Evolutionary conservation across 257 asterid genomes (phyloP).

Genomic region (Ligustrum vulgare): DNA sequence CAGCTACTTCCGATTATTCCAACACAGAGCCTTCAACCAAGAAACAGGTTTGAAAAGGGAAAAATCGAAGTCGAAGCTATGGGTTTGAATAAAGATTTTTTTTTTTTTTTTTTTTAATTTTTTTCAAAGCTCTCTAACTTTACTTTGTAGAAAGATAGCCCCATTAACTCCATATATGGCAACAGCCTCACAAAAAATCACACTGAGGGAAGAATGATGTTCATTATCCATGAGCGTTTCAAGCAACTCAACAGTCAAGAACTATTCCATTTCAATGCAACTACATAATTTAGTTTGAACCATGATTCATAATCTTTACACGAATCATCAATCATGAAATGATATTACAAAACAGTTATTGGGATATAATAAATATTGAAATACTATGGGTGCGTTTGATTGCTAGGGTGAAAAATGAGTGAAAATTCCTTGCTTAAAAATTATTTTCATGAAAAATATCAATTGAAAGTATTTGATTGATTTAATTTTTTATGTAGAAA

Average conservation of each 20-base stretch:
- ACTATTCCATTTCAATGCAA: background rate
- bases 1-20: slow-evolving; percentile 88
- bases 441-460: no score
- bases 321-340: background rate
- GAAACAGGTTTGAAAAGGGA: background rate
- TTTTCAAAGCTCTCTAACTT: no score
- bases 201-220: slow-evolving; percentile 39
- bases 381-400: no score
- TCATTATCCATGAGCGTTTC: background rate
- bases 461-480: no score
- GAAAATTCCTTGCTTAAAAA: no score
- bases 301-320: background rate
- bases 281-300: background rate
- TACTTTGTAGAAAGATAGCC: slow-evolving; percentile 82
- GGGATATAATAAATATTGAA: background rate
- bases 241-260: background rate
- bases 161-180: slow-evolving; percentile 85
- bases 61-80: background rate
- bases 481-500: no score
- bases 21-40: slow-evolving; percentile 61
- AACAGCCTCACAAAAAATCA: slow-evolving; percentile 84
- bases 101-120: no score
- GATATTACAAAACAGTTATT: background rate
- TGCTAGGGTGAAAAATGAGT: no score
- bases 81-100: no score